Evolutionary conservation across 2,329 filamentous ascomycete species (phyloP).

Genomic region (Colletotrichum spinosum): DNA sequence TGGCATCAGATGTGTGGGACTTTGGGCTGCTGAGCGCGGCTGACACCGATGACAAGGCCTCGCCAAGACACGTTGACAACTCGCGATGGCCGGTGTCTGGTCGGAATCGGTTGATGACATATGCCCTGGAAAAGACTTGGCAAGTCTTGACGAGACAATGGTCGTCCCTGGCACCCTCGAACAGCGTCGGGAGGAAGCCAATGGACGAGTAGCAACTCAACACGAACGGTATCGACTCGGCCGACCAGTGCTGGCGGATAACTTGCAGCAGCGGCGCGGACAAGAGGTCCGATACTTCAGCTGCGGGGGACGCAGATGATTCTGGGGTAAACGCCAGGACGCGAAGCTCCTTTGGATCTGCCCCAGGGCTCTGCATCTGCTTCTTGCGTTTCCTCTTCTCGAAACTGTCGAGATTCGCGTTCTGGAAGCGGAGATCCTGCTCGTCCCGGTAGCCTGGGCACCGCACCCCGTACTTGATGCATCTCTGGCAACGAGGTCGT

Average conservation of each 20-base stretch:
- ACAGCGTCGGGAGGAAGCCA: slow-evolving; percentile 48
- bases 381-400: slow-evolving; percentile 47
- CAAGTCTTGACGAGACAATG: slow-evolving; percentile 53
- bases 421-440: slow-evolving; percentile 54
- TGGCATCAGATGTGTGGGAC: slow-evolving; percentile 47
- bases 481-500: slow-evolving; percentile 53
- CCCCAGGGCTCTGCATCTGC: slow-evolving; percentile 12
- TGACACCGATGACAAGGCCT: slow-evolving; percentile 51
- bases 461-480: slow-evolving; percentile 53
- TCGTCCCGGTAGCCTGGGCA: slow-evolving; percentile 55
- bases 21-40: slow-evolving; percentile 47
- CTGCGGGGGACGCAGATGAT: slow-evolving; percentile 13
- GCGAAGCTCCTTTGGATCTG: slow-evolving; percentile 2
- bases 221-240: slow-evolving; percentile 52
- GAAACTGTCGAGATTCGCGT: slow-evolving; percentile 43
- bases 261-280: slow-evolving; percentile 8
- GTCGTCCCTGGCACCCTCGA: slow-evolving; percentile 41
- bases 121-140: slow-evolving; percentile 54
- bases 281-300: background rate
- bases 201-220: slow-evolving; percentile 51
- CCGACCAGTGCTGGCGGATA: slow-evolving; percentile 52
- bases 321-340: slow-evolving; percentile 7
- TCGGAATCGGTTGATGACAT: slow-evolving; percentile 50
- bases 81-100: slow-evolving; percentile 47
- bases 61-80: slow-evolving; percentile 50